A percentile compares a stretch with the other conserved stretches of the same genome.
Conservation (phyloP, 2,329 filamentous ascomycete genomes). For the Fusarium nisikadoi region DNA sequence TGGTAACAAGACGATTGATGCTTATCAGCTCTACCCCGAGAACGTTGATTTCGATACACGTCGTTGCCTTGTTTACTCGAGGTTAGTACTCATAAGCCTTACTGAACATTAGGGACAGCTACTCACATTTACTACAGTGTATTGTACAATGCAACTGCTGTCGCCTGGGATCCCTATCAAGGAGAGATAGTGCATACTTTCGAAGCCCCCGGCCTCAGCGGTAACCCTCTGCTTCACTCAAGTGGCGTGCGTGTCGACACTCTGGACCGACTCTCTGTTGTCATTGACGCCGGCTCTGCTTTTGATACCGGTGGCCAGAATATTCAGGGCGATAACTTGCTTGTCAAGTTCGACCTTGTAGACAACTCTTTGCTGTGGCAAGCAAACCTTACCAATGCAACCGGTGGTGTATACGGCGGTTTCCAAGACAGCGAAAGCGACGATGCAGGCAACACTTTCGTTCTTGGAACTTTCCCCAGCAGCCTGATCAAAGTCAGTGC, state of each 20-base stretch:
- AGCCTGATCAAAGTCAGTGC: conserved; percentile 49
- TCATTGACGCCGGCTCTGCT: conserved; percentile 49
- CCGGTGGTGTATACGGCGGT: conserved; percentile 48
- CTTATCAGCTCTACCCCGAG: conserved; percentile 8
- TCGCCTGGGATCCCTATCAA: conserved; percentile 16
- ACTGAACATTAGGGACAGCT: too few species aligned
- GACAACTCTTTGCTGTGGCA: conserved; percentile 42
- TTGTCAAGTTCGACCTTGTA: conserved; percentile 51
- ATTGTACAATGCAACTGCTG: conserved; percentile 8
- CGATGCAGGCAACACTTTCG: conserved; percentile 49
- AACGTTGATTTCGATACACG: conserved; percentile 20
- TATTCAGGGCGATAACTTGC: conserved; percentile 50
- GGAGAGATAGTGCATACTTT: conserved; percentile 42
- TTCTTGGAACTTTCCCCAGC: conserved; percentile 52
- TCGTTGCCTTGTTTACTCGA: conserved; percentile 7
- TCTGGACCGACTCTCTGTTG: conserved; percentile 48
- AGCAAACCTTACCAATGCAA: conserved; percentile 47
- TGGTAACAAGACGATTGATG: neutral
- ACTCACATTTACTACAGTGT: neutral
- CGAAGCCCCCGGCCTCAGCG: conserved; percentile 46
- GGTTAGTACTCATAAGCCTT: neutral
- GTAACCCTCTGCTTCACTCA: conserved; percentile 24
- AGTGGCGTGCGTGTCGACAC: conserved; percentile 52
- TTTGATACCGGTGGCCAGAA: conserved; percentile 50
- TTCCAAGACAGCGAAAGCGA: conserved; percentile 55